Conservation (phyloP, 2,329 filamentous ascomycete genomes). For the Phialocephala sp. region DNA sequence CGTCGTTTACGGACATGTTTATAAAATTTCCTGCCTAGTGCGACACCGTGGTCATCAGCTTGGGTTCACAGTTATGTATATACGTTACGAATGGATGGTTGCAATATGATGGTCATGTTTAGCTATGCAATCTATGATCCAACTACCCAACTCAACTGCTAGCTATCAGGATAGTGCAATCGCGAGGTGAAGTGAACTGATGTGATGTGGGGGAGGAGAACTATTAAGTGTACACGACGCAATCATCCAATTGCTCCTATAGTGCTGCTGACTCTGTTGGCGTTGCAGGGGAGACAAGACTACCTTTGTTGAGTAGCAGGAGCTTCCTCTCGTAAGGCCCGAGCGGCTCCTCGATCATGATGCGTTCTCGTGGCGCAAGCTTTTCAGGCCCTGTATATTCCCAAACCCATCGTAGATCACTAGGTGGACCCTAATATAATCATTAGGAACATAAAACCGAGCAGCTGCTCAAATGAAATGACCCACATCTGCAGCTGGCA, state of each 20-base stretch:
- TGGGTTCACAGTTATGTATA: background rate
- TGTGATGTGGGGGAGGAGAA: background rate
- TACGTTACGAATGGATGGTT: background rate
- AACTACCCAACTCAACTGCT: background rate
- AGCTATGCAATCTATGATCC: conserved; percentile 2
- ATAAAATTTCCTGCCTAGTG: conserved; percentile 22
- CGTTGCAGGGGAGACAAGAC: background rate
- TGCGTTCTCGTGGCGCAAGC: conserved; percentile 48
- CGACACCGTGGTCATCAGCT: background rate
- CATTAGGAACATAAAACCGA: conserved; percentile 6
- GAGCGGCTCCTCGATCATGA: conserved; percentile 59
- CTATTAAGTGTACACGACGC: background rate
- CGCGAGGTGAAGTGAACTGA: background rate
- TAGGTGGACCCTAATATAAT: conserved; percentile 27
- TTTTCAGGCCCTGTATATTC: conserved; percentile 54
- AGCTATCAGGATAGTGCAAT: background rate
- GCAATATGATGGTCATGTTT: background rate
- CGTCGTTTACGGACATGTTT: conserved; percentile 18
- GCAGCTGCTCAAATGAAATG: background rate
- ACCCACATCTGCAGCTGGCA: conserved; percentile 37
- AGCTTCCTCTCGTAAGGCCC: conserved; percentile 59
- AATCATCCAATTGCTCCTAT: background rate
- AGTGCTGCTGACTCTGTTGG: background rate
- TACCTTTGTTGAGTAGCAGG: conserved; percentile 47
- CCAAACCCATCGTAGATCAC: conserved; percentile 57